A percentile compares a stretch with the other conserved stretches of the same genome.
These are phyloP conservation scores for Vigna mungo DNA, from an alignment of 306 rosid species.

Conservation along the genomic window DNA sequence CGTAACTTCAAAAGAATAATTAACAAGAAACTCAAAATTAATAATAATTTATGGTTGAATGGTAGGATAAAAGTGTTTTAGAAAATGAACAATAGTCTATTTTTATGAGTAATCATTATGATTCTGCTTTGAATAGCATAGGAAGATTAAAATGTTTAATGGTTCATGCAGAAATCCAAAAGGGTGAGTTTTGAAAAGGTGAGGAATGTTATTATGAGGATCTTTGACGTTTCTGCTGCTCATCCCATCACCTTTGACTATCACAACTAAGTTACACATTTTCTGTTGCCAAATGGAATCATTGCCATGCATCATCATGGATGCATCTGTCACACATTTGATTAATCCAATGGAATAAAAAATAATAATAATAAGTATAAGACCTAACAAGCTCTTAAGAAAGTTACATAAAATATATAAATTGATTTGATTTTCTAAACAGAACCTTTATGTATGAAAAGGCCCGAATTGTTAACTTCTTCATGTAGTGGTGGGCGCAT, in stretches of 20 bases:
- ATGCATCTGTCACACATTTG: conserved; percentile 20
- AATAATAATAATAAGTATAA: too few relatives aligned
- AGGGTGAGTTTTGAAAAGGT: background rate
- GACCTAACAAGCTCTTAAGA: too few relatives aligned
- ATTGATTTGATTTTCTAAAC: too few relatives aligned
- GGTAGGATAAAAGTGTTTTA: too few relatives aligned
- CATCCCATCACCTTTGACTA: conserved; percentile 41
- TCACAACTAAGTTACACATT: conserved; percentile 23
- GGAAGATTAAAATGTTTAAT: background rate
- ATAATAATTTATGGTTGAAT: too few relatives aligned
- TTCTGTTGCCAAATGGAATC: conserved; percentile 15
- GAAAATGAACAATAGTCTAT: too few relatives aligned
- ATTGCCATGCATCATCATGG: conserved; percentile 20
- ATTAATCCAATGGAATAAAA: background rate
- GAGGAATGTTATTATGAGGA: conserved; percentile 17
- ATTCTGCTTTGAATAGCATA: background rate
- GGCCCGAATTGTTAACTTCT: background rate
- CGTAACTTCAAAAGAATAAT: too few relatives aligned
- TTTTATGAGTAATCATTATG: background rate
- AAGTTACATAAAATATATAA: too few relatives aligned
- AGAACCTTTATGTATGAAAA: too few relatives aligned
- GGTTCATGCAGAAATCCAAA: background rate
- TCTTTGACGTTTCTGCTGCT: conserved; percentile 5
- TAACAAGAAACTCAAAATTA: too few relatives aligned
- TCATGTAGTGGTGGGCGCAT: background rate